These are phyloP conservation scores for Lactarius indigo DNA, from an alignment of 768 basidiomycete genomes.

Conservation along the genomic window DNA sequence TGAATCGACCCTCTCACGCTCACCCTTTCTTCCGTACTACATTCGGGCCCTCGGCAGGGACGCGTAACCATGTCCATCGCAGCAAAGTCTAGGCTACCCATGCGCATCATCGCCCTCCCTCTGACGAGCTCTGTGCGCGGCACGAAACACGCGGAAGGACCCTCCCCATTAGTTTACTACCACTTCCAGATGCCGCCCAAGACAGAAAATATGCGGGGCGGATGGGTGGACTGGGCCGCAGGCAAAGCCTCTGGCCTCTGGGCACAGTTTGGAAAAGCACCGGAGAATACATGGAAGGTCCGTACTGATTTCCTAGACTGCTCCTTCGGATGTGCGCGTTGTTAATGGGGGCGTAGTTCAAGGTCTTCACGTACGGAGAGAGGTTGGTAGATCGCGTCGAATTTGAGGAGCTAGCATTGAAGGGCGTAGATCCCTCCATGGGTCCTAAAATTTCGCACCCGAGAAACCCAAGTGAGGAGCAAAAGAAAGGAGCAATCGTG, in stretches of 20 bases:
- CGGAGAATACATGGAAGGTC: conserved; percentile 71
- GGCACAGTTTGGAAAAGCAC: conserved; percentile 65
- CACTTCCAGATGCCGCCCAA: conserved; percentile 35
- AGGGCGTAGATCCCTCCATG: conserved; percentile 65
- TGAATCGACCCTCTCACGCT: background rate
- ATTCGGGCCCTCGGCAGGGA: too few species aligned
- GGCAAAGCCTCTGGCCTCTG: conserved; percentile 55
- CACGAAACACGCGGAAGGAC: conserved; percentile 4
- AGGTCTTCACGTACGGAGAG: conserved; percentile 61
- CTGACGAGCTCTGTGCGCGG: conserved; percentile 31
- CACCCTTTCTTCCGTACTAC: background rate
- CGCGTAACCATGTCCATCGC: conserved; percentile 20
- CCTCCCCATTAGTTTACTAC: conserved; percentile 40
- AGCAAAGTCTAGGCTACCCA: conserved; percentile 27
- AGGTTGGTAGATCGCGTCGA: conserved; percentile 67
- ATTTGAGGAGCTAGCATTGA: conserved; percentile 77
- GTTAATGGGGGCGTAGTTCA: conserved; percentile 42
- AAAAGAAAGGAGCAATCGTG: conserved; percentile 19
- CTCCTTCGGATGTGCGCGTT: background rate
- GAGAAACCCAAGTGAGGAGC: conserved; percentile 19
- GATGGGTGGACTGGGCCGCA: conserved; percentile 47
- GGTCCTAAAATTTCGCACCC: conserved; percentile 41
- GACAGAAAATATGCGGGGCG: conserved; percentile 30
- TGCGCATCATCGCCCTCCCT: conserved; percentile 50
- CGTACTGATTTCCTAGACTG: conserved; percentile 26